These are phyloP conservation scores for Striga hermonthica DNA, from an alignment of 305 asterid species.

Conservation along the genomic window DNA sequence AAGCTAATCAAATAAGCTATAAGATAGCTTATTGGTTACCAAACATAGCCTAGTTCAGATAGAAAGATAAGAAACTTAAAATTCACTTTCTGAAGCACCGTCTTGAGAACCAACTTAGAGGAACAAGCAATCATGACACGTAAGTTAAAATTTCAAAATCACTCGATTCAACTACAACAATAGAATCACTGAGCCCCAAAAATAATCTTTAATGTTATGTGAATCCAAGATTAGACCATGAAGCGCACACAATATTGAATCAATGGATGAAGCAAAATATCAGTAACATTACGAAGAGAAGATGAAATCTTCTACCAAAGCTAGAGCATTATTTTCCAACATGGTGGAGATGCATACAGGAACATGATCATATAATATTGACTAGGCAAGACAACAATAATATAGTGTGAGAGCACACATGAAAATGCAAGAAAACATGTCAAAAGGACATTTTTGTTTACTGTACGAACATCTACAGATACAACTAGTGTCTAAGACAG, in stretches of 20 bases:
- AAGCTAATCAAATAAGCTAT: too few relatives aligned
- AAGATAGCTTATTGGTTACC: too few relatives aligned
- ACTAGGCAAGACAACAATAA: not conserved
- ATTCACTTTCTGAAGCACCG: not conserved
- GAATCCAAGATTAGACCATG: not conserved
- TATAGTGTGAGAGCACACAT: too few relatives aligned
- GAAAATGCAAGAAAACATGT: too few relatives aligned
- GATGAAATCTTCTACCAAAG: not conserved
- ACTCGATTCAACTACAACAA: not conserved
- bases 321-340: not conserved
- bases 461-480: too few relatives aligned
- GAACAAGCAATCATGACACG: not conserved
- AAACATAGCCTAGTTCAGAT: conserved; percentile 2
- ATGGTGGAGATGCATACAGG: not conserved
- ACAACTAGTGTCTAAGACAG: too few relatives aligned
- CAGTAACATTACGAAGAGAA: not conserved
- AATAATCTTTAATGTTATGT: not conserved
- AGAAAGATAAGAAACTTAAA: not conserved
- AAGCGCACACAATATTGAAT: not conserved
- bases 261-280: not conserved
- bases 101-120: not conserved
- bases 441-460: too few relatives aligned
- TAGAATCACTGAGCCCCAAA: not conserved
- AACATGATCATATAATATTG: not conserved
- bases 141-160: not conserved